phyloP scores from a whole-genome alignment of 768 basidiomycete species.

The Boletus huronensis region DNA sequence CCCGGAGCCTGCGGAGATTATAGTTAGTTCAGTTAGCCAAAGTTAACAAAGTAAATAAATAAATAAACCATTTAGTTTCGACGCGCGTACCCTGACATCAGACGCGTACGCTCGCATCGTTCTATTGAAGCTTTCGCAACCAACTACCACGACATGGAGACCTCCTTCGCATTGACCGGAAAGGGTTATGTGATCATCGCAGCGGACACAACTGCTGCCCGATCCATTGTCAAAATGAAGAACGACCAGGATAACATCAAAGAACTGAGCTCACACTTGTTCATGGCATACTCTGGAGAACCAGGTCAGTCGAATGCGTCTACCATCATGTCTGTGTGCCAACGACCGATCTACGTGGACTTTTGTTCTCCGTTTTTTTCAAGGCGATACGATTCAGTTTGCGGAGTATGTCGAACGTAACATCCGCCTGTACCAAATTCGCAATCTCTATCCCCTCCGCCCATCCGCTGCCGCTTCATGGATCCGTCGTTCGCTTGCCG shows the following conservation, averaged over 20 bases:
- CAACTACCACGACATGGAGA: conserved; percentile 62
- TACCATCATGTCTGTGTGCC: neutral
- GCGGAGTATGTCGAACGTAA: conserved; percentile 96
- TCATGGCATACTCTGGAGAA: conserved; percentile 95
- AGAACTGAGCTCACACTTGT: conserved; percentile 80
- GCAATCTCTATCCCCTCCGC: conserved; percentile 84
- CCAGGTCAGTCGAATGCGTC: conserved; percentile 52
- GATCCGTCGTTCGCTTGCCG: conserved; percentile 88
- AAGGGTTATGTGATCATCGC: conserved; percentile 94
- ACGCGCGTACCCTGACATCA: conserved; percentile 29
- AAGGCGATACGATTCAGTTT: conserved; percentile 95
- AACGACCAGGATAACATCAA: conserved; percentile 96
- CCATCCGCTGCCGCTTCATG: conserved; percentile 92
- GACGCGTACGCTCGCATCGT: conserved; percentile 19
- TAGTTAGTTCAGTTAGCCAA: neutral
- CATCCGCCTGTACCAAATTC: conserved; percentile 93
- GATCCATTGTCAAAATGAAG: conserved; percentile 98
- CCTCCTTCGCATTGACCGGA: conserved; percentile 85
- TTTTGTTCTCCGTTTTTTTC: too few relatives aligned
- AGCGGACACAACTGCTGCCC: conserved; percentile 82
- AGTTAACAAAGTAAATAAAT: conserved; percentile 4
- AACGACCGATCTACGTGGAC: neutral
- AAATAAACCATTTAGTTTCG: conserved; percentile 15
- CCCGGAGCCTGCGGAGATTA: neutral
- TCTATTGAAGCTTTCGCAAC: conserved; percentile 1